A percentile compares a stretch with the other conserved stretches of the same genome.
Evolutionary conservation across 371 early-diverging fungal species (phyloP).

Genomic region (Mycotypha africana): DNA sequence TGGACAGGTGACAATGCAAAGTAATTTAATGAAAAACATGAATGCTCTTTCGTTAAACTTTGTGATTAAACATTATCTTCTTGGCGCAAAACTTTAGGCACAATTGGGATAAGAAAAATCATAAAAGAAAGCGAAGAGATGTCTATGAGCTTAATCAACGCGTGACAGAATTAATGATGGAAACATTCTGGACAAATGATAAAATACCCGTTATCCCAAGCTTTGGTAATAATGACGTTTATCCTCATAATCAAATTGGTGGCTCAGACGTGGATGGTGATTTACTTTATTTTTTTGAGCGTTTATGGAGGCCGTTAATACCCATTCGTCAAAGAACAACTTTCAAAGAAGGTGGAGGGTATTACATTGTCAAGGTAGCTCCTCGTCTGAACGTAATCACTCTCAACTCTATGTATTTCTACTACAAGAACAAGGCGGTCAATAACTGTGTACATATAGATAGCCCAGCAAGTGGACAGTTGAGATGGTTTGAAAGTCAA

Average conservation of each 20-base stretch:
- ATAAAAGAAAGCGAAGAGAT: slow-evolving; percentile 54
- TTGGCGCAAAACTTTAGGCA: slow-evolving; percentile 42
- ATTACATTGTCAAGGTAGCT: slow-evolving; percentile 54
- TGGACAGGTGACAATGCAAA: slow-evolving; percentile 81
- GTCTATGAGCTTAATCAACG: slow-evolving; percentile 46
- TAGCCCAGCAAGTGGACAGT: slow-evolving; percentile 62
- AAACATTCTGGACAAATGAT: slow-evolving; percentile 18
- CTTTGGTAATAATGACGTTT: slow-evolving; percentile 81
- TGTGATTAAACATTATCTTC: not conserved
- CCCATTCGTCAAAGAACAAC: slow-evolving; percentile 49
- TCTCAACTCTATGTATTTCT: slow-evolving; percentile 73
- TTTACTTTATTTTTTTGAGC: slow-evolving; percentile 33
- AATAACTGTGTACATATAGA: slow-evolving; percentile 51
- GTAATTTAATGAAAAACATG: slow-evolving; percentile 21
- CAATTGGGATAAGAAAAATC: slow-evolving; percentile 61
- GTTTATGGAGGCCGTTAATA: slow-evolving; percentile 56
- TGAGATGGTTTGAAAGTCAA: slow-evolving; percentile 65
- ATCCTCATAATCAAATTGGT: slow-evolving; percentile 60
- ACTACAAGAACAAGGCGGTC: slow-evolving; percentile 60
- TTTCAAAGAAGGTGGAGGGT: slow-evolving; percentile 71
- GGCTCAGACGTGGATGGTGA: slow-evolving; percentile 15
- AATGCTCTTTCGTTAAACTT: too few species aligned
- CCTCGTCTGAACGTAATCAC: slow-evolving; percentile 49
- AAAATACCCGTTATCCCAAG: slow-evolving; percentile 55
- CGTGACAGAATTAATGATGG: slow-evolving; percentile 29